These are phyloP conservation scores for Lachancea quebecensis DNA, from an alignment of 805 yeast genomes.

Conservation along the genomic window DNA sequence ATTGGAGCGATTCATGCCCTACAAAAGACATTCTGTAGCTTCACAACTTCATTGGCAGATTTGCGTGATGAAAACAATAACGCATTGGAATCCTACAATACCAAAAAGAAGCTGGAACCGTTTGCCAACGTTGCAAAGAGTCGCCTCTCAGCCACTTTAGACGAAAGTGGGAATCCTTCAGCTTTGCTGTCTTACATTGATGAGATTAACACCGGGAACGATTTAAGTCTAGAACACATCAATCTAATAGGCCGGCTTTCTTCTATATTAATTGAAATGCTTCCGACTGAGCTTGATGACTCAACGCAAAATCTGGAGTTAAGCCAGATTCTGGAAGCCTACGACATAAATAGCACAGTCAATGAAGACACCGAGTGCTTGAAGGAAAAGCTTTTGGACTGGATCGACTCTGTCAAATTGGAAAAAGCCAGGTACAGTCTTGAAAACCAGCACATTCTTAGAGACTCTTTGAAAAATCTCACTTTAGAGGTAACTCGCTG, in stretches of 20 bases:
- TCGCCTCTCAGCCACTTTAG: slow-evolving; percentile 1
- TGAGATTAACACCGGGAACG: slow-evolving; percentile 5
- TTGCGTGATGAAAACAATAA: slow-evolving; percentile 2
- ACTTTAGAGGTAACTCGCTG: slow-evolving; percentile 26
- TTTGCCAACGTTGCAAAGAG: slow-evolving; percentile 8
- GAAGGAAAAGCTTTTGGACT: slow-evolving; percentile 14
- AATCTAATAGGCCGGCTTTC: slow-evolving; percentile 24
- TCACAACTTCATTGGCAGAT: slow-evolving; percentile 6
- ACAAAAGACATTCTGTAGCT: slow-evolving; percentile 8
- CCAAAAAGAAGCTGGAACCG: slow-evolving; percentile 7
- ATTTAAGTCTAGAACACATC: slow-evolving; percentile 16
- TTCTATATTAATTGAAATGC: slow-evolving; percentile 18
- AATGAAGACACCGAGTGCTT: slow-evolving; percentile 11
- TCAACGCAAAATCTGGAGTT: background rate
- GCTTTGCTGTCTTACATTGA: slow-evolving; percentile 4
- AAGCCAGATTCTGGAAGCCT: slow-evolving; percentile 16
- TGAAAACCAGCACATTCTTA: slow-evolving; percentile 26
- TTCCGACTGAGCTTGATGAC: background rate
- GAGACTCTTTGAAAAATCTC: slow-evolving; percentile 15
- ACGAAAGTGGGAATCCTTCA: slow-evolving; percentile 2
- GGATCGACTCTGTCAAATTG: slow-evolving; percentile 25
- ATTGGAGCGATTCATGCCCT: slow-evolving; percentile 12
- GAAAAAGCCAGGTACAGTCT: slow-evolving; percentile 27
- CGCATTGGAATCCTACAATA: slow-evolving; percentile 6
- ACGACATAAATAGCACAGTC: slow-evolving; percentile 9